Percentiles rank a stretch among this genome's conserved stretches.
Evolutionary conservation across 805 yeast species (phyloP).

Genomic region (Starmerella lactis-condensi): DNA sequence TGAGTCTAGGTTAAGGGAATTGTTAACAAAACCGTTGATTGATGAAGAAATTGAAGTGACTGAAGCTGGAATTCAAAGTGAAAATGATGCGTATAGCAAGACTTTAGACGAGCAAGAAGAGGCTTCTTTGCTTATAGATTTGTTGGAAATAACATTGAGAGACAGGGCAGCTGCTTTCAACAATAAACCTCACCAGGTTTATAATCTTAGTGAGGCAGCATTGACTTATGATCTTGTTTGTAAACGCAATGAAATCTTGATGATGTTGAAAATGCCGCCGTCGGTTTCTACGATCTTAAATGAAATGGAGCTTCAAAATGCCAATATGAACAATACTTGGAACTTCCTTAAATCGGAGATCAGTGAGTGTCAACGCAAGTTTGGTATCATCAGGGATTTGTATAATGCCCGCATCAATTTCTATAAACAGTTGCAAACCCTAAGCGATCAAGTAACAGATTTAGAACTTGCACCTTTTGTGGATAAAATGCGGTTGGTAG

Average conservation of each 20-base stretch:
- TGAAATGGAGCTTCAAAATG: too few species aligned
- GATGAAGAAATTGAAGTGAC: not conserved
- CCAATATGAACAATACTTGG: too few species aligned
- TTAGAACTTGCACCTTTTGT: slow-evolving; percentile 23
- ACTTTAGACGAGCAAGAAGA: slow-evolving; percentile 61
- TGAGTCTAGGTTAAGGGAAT: not conserved
- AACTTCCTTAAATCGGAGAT: slow-evolving; percentile 32
- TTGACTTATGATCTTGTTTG: not conserved
- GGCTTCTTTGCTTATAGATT: slow-evolving; percentile 26
- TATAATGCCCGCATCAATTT: slow-evolving; percentile 70
- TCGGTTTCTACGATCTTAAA: too few species aligned
- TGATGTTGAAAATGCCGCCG: too few species aligned
- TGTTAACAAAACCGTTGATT: not conserved
- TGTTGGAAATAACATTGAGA: slow-evolving; percentile 21
- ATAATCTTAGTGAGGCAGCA: not conserved
- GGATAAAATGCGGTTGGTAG: slow-evolving; percentile 16
- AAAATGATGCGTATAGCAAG: slow-evolving; percentile 61
- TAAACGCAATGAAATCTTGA: slow-evolving; percentile 2
- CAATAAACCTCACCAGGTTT: too few species aligned
- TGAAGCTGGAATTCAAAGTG: slow-evolving; percentile 26
- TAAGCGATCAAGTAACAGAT: slow-evolving; percentile 63
- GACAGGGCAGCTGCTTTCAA: slow-evolving; percentile 28
- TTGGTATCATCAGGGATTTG: slow-evolving; percentile 37
- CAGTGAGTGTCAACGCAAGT: slow-evolving; percentile 28
- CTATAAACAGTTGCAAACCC: slow-evolving; percentile 64